Evolutionary conservation across 805 yeast species (phyloP).

Genomic region (Kluyveromyces starmeri): DNA sequence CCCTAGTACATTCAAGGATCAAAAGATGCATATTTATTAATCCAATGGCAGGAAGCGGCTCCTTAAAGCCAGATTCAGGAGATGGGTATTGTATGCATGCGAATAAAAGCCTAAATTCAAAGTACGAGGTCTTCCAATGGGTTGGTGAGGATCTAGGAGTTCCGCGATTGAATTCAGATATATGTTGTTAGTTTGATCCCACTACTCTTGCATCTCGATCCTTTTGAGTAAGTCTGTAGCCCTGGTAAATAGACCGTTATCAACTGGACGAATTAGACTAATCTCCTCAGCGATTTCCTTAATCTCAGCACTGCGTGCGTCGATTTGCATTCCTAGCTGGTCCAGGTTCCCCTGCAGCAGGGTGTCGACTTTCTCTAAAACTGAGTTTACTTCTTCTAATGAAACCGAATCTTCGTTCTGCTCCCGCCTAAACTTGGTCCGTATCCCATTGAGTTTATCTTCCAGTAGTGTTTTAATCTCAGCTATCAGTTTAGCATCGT

Average conservation of each 20-base stretch:
- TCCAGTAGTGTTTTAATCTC: not conserved
- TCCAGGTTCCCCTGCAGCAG: not conserved
- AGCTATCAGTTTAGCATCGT: not conserved
- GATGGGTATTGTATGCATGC: constrained; percentile 68
- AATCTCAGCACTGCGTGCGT: not conserved
- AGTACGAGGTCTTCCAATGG: constrained; percentile 78
- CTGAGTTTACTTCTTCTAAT: not conserved
- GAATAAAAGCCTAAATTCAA: constrained; percentile 73
- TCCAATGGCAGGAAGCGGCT: constrained; percentile 43
- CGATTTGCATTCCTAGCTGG: not conserved
- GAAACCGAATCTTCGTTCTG: constrained; percentile 4
- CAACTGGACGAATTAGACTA: not conserved
- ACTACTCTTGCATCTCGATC: too few species aligned
- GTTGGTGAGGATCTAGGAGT: constrained; percentile 31
- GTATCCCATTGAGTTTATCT: not conserved
- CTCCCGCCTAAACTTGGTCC: not conserved
- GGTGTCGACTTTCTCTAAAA: not conserved
- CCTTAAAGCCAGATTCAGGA: constrained; percentile 47
- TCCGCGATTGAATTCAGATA: constrained; percentile 15
- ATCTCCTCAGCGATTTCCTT: not conserved
- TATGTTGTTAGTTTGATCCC: constrained; percentile 18
- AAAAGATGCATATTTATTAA: constrained; percentile 54
- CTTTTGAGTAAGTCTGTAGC: not conserved
- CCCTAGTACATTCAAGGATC: constrained; percentile 82
- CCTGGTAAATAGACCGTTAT: not conserved